These are phyloP conservation scores for Penicillium coprophilum DNA, from an alignment of 495 filamentous ascomycete species.

Conservation along the genomic window DNA sequence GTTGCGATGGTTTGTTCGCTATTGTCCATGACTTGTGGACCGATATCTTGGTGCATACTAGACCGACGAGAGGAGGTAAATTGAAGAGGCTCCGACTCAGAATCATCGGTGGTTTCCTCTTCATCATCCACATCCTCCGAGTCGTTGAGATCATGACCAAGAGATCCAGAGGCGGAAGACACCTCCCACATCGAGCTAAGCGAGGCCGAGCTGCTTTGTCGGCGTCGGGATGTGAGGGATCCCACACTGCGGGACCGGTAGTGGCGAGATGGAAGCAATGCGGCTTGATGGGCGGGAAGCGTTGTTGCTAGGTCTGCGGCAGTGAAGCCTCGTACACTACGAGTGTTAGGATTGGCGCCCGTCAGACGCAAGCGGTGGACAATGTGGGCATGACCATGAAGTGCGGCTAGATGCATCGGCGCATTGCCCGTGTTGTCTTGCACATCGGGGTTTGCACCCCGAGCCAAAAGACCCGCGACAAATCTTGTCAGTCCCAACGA, in stretches of 20 bases:
- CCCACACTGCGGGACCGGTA: conserved; percentile 59
- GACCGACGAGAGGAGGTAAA: conserved; percentile 47
- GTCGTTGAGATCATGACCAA: conserved; percentile 46
- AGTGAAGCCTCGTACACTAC: conserved; percentile 69
- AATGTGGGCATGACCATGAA: conserved; percentile 73
- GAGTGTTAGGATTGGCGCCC: conserved; percentile 68
- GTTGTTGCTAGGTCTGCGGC: conserved; percentile 71
- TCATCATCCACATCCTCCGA: conserved; percentile 39
- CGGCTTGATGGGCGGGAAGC: conserved; percentile 55
- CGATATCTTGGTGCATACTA: conserved; percentile 43
- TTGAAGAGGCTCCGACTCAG: conserved; percentile 39
- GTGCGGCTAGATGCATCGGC: conserved; percentile 79
- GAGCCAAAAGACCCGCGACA: conserved; percentile 74
- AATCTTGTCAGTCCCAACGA: conserved; percentile 74
- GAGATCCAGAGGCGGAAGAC: conserved; percentile 43
- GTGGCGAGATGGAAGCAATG: conserved; percentile 52
- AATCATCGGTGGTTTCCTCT: conserved; percentile 40
- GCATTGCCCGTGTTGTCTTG: conserved; percentile 81
- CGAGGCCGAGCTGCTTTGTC: conserved; percentile 65
- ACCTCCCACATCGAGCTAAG: conserved; percentile 62
- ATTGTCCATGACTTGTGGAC: conserved; percentile 20
- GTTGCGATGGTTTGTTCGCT: conserved; percentile 31
- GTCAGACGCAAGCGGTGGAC: conserved; percentile 69
- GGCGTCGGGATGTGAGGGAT: conserved; percentile 55
- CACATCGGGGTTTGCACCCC: conserved; percentile 73